Evolutionary conservation across 2,329 filamentous ascomycete species (phyloP).

Genomic region (Cercospora brassicicola): DNA sequence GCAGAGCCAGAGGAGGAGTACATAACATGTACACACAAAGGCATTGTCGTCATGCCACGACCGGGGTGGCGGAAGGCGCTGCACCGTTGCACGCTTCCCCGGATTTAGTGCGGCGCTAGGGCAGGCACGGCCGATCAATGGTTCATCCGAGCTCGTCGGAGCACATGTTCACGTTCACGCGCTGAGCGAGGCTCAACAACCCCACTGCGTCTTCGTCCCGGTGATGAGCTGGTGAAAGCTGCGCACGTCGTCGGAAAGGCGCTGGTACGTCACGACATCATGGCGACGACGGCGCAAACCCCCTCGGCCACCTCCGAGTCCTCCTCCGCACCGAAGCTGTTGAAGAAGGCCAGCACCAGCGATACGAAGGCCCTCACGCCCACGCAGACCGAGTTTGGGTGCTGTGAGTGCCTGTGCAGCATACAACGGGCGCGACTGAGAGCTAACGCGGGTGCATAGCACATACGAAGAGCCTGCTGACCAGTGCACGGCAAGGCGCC

Average conservation of each 20-base stretch:
- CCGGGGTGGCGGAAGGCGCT: conserved; percentile 5
- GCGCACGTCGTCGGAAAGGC: background rate
- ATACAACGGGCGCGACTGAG: background rate
- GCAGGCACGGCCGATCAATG: conserved; percentile 5
- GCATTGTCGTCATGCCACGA: conserved; percentile 5
- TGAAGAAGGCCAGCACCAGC: conserved; percentile 35
- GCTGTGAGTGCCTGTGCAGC: conserved; percentile 18
- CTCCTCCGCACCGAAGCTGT: conserved; percentile 43
- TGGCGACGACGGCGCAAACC: conserved; percentile 40
- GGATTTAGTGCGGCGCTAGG: conserved; percentile 5
- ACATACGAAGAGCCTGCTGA: conserved; percentile 69
- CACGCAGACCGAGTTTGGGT: conserved; percentile 31
- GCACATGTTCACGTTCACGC: conserved; percentile 2
- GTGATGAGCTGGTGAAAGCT: background rate
- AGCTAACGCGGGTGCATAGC: conserved; percentile 53
- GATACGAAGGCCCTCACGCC: conserved; percentile 43
- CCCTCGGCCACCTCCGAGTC: conserved; percentile 41
- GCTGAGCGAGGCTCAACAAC: background rate
- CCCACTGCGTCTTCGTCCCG: background rate
- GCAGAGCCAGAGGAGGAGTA: background rate
- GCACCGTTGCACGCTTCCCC: conserved; percentile 1
- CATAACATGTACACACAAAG: background rate
- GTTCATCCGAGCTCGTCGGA: background rate
- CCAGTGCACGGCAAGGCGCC: conserved; percentile 66
- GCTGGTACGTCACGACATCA: background rate